Evolutionary conservation across 192 early-diverging fungal species (phyloP), one percentile per base, ranked within the genome.

Genomic region (Mortierella antarctica): DNA sequence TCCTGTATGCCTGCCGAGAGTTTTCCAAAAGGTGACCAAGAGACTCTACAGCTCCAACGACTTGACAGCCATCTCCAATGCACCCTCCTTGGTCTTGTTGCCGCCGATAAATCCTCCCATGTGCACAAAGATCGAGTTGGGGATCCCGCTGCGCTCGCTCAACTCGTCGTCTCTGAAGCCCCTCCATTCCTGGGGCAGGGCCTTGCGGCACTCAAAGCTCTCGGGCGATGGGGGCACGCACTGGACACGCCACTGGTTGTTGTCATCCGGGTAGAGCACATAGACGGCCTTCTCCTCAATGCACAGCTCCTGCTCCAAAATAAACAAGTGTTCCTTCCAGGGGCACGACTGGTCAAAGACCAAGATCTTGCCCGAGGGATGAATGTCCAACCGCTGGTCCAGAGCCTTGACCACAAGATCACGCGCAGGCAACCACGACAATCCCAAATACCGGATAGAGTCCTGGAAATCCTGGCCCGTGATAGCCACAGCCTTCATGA

Each of bases 311-410:
- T 85, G 81, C 69, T 94, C 93, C 58, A 94, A 74, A 11, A 84
- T 88, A 23, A 91, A 86, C 69, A 98, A 73, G 67, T 98, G 95
- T 53, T 95, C 94, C 85, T 97, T 97, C 96, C 96, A 99, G 10
- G 97, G 97, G 72, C 95, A 97, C 49, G 90, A 90, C 57, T 86
- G 87, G 45, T 95, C 91, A 55, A 99, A 89, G 42, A 95, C 82
- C 49, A 99, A 82, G 56, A 99, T 93, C 49, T 90, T 86, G 41
- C 96, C 97, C 39, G 88, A 89, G 21, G 84, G 76, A 76, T 96
- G 91, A 64, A 93, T 82, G 31, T 91, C 87, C 53, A 62, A 58
- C 13, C 88, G 76, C 18, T 49, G 47, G 7, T 86, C 86, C 57
- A 97, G 82, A 1, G 92, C 93, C 14, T 90, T 78, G 62, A 90